phyloP scores from a whole-genome alignment of 2,329 filamentous ascomycete species.

The Phialophora expanda region DNA sequence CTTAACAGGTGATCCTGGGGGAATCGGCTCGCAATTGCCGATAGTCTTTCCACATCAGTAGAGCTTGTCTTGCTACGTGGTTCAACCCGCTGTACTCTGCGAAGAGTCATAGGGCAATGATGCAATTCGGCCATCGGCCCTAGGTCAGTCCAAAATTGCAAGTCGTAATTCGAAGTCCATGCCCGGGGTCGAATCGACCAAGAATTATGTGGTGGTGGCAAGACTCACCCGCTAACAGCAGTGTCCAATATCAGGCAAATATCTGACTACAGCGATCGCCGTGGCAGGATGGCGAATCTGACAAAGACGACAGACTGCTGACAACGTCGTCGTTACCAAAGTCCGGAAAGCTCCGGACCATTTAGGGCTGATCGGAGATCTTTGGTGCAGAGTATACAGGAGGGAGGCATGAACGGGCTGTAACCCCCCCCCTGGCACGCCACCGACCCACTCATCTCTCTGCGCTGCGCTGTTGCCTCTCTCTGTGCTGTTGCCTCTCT shows the following conservation, averaged over 20 bases:
- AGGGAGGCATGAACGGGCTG: no score
- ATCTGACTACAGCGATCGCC: slow-evolving; percentile 4
- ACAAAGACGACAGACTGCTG: slow-evolving; percentile 21
- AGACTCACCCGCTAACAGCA: no score
- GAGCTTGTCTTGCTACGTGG: not conserved
- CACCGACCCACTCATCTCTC: no score
- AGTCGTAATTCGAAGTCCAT: not conserved
- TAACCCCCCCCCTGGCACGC: no score
- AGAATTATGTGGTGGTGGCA: slow-evolving; percentile 3
- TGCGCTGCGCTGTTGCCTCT: no score
- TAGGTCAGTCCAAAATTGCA: not conserved
- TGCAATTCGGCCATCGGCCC: not conserved
- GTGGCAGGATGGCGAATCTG: slow-evolving; percentile 8
- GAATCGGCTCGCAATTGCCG: not conserved
- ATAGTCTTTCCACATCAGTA: not conserved
- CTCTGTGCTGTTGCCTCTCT: no score
- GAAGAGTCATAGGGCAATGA: not conserved
- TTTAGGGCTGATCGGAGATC: not conserved
- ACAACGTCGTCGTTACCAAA: slow-evolving; percentile 1
- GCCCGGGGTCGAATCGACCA: not conserved
- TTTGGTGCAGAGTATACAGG: not conserved
- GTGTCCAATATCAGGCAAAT: slow-evolving; percentile 1
- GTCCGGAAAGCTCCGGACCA: not conserved
- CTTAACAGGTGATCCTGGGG: no score
- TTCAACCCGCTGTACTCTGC: not conserved